Conservation (phyloP, 1,284 basidiomycete genomes). For the Ganoderma sp. region DNA sequence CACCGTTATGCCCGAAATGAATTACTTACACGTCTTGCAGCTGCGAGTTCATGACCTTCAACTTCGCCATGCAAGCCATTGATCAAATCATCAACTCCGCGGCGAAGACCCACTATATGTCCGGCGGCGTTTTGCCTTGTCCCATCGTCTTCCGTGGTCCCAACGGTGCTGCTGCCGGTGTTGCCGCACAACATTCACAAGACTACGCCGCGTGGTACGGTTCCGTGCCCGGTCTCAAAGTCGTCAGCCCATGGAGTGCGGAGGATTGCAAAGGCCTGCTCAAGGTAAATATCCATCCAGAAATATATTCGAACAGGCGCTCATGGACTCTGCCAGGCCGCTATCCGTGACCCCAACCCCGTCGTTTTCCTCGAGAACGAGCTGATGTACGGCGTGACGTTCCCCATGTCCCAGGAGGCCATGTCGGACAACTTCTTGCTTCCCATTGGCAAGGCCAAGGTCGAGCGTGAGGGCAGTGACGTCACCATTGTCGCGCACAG, state of each 20-base stretch:
- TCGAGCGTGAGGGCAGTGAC: conserved; percentile 93
- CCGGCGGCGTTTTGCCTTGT: conserved; percentile 96
- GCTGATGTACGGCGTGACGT: conserved; percentile 96
- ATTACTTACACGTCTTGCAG: conserved; percentile 43
- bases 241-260: conserved; percentile 95
- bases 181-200: conserved; percentile 93
- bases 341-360: conserved; percentile 98
- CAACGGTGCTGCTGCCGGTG: conserved; percentile 98
- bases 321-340: conserved; percentile 58
- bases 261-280: conserved; percentile 99
- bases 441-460: conserved; percentile 97
- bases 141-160: conserved; percentile 99
- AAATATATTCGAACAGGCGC: not conserved
- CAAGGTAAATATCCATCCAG: conserved; percentile 64
- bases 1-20: conserved; percentile 10
- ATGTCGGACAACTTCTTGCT: conserved; percentile 95
- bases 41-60: conserved; percentile 99
- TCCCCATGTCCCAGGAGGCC: conserved; percentile 94
- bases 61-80: conserved; percentile 97
- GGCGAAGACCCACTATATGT: conserved; percentile 99
- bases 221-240: conserved; percentile 95
- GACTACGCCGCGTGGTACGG: conserved; percentile 97
- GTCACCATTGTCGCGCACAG: conserved; percentile 97
- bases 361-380: conserved; percentile 99
- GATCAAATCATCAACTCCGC: conserved; percentile 99